phyloP scores from a whole-genome alignment of 768 basidiomycete genomes.

The Vishniacozyma victoriae region DNA sequence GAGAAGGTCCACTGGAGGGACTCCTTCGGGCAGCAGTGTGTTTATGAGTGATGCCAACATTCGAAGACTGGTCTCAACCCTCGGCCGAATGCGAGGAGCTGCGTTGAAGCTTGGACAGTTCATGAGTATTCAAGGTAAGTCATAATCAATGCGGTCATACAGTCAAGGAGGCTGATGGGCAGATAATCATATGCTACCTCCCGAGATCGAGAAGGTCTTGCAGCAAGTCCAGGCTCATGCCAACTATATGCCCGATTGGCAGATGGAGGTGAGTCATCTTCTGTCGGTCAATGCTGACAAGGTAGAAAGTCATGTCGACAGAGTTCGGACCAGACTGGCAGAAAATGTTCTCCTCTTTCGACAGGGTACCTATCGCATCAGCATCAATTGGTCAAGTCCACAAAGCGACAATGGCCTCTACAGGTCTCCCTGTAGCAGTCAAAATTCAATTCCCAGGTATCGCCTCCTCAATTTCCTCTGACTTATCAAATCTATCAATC shows the following conservation, averaged over 20 bases:
- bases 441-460: conserved; percentile 97
- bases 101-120: conserved; percentile 96
- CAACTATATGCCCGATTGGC: conserved; percentile 98
- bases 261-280: conserved; percentile 68
- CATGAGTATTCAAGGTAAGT: conserved; percentile 83
- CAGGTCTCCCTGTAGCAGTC: conserved; percentile 47
- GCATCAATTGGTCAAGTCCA: conserved; percentile 98
- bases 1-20: conserved; percentile 56
- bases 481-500: conserved; percentile 76
- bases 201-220: conserved; percentile 81
- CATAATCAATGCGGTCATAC: background rate
- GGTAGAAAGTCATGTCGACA: conserved; percentile 59
- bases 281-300: background rate
- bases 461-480: conserved; percentile 73
- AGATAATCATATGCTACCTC: conserved; percentile 85
- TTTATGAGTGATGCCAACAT: conserved; percentile 91
- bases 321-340: conserved; percentile 74
- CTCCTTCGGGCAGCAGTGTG: conserved; percentile 50
- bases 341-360: conserved; percentile 65
- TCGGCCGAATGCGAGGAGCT: conserved; percentile 94
- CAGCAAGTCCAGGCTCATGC: conserved; percentile 88
- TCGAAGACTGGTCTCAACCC: conserved; percentile 77
- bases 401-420: conserved; percentile 57
- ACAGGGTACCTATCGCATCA: conserved; percentile 82
- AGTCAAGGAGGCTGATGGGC: conserved; percentile 1